These are phyloP conservation scores for Pterula multifida DNA, from an alignment of 1,284 basidiomycete genomes.

Conservation along the genomic window DNA sequence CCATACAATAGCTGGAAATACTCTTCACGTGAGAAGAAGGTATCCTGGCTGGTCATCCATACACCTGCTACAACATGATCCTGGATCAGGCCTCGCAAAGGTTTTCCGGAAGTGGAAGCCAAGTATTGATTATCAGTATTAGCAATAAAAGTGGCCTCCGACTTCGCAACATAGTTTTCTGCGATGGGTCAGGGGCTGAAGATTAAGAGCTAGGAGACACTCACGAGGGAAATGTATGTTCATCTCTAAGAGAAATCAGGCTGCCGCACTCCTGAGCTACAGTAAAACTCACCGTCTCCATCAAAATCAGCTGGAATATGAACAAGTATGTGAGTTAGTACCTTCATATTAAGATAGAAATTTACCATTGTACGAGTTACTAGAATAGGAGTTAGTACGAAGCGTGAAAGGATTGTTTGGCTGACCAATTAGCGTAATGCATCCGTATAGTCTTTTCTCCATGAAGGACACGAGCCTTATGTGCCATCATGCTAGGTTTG, in stretches of 20 bases:
- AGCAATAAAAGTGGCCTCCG: slow-evolving; percentile 89
- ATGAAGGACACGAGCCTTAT: slow-evolving; percentile 83
- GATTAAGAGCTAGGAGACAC: slow-evolving; percentile 19
- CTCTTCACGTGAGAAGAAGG: slow-evolving; percentile 91
- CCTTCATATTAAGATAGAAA: too few relatives aligned
- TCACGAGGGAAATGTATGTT: slow-evolving; percentile 98
- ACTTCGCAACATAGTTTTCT: slow-evolving; percentile 89
- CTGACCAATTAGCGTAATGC: slow-evolving; percentile 98
- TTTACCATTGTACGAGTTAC: slow-evolving; percentile 94
- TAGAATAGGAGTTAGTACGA: slow-evolving; percentile 18
- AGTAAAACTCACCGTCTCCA: slow-evolving; percentile 66
- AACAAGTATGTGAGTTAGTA: too few relatives aligned
- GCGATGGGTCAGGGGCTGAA: slow-evolving; percentile 8
- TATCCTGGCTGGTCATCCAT: slow-evolving; percentile 97
- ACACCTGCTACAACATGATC: slow-evolving; percentile 98
- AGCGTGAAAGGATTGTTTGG: slow-evolving; percentile 8
- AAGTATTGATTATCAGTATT: slow-evolving; percentile 99
- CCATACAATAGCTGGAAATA: slow-evolving; percentile 97
- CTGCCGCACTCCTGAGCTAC: slow-evolving; percentile 8
- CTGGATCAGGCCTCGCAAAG: slow-evolving; percentile 95
- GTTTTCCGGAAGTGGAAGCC: slow-evolving; percentile 96
- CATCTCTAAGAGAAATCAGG: slow-evolving; percentile 59
- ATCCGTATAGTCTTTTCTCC: slow-evolving; percentile 99
- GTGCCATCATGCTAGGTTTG: slow-evolving; percentile 99
- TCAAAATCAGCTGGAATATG: slow-evolving; percentile 88